Base-by-base conservation (phyloP, 306 rosid genomes). In the Trifolium repens region DNA sequence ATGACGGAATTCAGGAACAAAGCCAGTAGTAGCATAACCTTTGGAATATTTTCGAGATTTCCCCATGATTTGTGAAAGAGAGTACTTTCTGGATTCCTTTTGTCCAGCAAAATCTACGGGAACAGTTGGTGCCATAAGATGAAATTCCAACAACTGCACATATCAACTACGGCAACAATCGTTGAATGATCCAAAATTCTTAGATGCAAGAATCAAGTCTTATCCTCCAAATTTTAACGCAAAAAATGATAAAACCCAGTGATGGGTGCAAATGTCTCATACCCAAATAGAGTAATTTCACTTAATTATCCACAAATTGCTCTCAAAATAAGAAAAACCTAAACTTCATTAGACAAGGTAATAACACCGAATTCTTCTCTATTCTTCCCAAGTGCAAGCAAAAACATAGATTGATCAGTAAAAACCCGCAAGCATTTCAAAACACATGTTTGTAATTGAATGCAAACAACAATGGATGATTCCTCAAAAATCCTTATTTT, bases 101-200 rank as follows among this genome's bases (percentile, higher is more conserved):
- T 85, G 96, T 37, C 98, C 98, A 71, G 87, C 73, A 80, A 93
- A 90, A 60, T 89, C 96, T 87, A 93, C 87, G 57, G 96, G 96
- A 83, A 93, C 88, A 83, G 92, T 85, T n/a, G 98, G 98, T 80
- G 98, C 96, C 98, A 93, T 93, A 89, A 84, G 85, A 87, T 66
- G 52, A 83, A 78, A 72, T 63, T 63, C 88, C 85, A 88, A 65
- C 70, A 72, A 87, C 82, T 76, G 93, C 90, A 83, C 97, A 93
- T 89, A 80, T 88, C 97, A 91, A 83, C 90, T 62, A 60, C 69
- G 39, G 35, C 35, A 32, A 32, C 34, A 79, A 75, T 55, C 68
- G 70, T 69, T 60, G 55, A 15, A 75, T 46, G 76, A 76, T 57
- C 32, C 76, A 63, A 27, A 72, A 79, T 72, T 39, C 71, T 68